phyloP scores from a whole-genome alignment of 139 green algal genomes.

The Tetraselmis striata region DNA sequence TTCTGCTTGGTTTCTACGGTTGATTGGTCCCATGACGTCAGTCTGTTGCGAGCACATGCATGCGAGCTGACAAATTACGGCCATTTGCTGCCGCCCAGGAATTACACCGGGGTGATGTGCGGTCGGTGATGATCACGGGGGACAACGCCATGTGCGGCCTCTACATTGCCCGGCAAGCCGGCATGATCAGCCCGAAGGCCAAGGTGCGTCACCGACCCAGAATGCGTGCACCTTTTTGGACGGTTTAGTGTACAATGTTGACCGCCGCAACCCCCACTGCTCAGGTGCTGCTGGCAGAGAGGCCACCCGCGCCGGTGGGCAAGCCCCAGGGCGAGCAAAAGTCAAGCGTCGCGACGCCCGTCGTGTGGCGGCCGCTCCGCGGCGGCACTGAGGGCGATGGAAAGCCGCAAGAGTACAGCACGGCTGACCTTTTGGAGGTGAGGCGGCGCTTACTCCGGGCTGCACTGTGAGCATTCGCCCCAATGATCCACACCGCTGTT shows the following conservation, averaged over 20 bases:
- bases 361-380: neutral
- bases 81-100: too few relatives aligned
- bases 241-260: too few relatives aligned
- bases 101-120: neutral
- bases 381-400: neutral
- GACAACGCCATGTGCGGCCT: slow-evolving; percentile 10
- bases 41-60: too few relatives aligned
- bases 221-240: too few relatives aligned
- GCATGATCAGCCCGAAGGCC: slow-evolving; percentile 6
- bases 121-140: slow-evolving; percentile 16
- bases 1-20: too few relatives aligned
- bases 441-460: too few relatives aligned
- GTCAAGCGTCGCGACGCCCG: neutral
- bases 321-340: neutral
- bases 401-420: neutral
- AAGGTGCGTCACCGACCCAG: too few relatives aligned
- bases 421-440: neutral
- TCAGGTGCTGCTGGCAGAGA: slow-evolving; percentile 15
- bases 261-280: too few relatives aligned
- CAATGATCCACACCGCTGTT: too few relatives aligned
- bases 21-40: too few relatives aligned
- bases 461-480: too few relatives aligned
- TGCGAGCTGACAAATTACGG: too few relatives aligned
- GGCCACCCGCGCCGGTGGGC: neutral
- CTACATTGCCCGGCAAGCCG: slow-evolving; percentile 6